A percentile compares a stretch with the other conserved stretches of the same genome.
Conservation (phyloP, 495 filamentous ascomycete genomes). For the Penicillium parvum region DNA sequence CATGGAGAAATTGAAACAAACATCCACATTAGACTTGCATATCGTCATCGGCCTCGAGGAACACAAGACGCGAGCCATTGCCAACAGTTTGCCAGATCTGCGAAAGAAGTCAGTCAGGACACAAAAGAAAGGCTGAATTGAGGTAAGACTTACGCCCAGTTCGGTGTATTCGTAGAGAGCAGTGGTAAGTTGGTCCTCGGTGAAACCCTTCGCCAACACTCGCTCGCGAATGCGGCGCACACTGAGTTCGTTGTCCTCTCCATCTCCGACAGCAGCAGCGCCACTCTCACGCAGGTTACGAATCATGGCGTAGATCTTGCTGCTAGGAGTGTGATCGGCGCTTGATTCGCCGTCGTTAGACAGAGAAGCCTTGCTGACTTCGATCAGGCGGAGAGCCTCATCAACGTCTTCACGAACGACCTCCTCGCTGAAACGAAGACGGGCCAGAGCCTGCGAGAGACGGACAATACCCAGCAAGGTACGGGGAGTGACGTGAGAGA, state of each 20-base stretch:
- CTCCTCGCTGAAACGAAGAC: slow-evolving; percentile 75
- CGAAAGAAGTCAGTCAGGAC: slow-evolving; percentile 17
- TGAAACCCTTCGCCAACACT: slow-evolving; percentile 94
- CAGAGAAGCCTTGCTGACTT: slow-evolving; percentile 85
- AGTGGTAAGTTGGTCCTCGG: slow-evolving; percentile 80
- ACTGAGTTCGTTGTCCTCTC: slow-evolving; percentile 71
- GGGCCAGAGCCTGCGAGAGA: slow-evolving; percentile 91
- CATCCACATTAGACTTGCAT: slow-evolving; percentile 43
- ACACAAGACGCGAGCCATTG: slow-evolving; percentile 80
- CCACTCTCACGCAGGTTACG: slow-evolving; percentile 78
- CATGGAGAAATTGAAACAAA: slow-evolving; percentile 2
- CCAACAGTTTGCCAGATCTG: slow-evolving; percentile 94
- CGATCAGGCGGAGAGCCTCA: slow-evolving; percentile 84
- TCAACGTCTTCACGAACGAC: slow-evolving; percentile 93
- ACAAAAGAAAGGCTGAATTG: neutral
- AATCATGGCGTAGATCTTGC: slow-evolving; percentile 91
- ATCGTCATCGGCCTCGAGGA: slow-evolving; percentile 60
- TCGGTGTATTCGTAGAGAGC: slow-evolving; percentile 86
- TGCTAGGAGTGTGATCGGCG: slow-evolving; percentile 73
- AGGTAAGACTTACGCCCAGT: slow-evolving; percentile 67
- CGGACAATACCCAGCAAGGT: slow-evolving; percentile 89
- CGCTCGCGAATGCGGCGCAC: slow-evolving; percentile 82
- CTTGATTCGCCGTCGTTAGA: slow-evolving; percentile 58
- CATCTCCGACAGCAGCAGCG: slow-evolving; percentile 68
- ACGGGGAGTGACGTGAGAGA: slow-evolving; percentile 87